phyloP scores from a whole-genome alignment of 1,284 basidiomycete species.

The Paramarasmius palmivorus region DNA sequence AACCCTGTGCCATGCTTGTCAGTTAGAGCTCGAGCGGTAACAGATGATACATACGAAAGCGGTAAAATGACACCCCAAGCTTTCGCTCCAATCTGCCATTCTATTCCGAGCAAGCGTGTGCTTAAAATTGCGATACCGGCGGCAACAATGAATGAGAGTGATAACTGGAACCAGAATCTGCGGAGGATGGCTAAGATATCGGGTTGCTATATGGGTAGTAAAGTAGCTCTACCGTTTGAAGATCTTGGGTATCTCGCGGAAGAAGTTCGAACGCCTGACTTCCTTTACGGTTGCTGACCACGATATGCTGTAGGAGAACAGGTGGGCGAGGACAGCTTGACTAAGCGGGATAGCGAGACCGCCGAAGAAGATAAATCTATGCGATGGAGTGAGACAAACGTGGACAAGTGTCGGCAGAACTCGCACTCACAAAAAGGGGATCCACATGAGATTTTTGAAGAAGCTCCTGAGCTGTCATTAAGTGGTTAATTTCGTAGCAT shows the following conservation, averaged over 20 bases:
- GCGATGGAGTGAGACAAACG: conserved; percentile 1
- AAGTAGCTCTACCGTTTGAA: conserved; percentile 44
- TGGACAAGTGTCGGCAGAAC: no score
- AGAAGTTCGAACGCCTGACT: conserved; percentile 84
- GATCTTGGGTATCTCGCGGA: conserved; percentile 84
- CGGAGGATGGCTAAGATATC: neutral
- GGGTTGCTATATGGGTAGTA: neutral
- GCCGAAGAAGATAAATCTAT: conserved; percentile 82
- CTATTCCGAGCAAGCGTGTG: conserved; percentile 49
- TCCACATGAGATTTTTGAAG: conserved; percentile 72
- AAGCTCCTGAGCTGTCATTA: conserved; percentile 33
- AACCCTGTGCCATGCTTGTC: conserved; percentile 41
- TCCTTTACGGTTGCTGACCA: conserved; percentile 83
- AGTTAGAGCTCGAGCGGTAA: conserved; percentile 53
- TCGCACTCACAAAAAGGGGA: conserved; percentile 85
- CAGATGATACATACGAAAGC: conserved; percentile 61
- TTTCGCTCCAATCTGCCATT: conserved; percentile 58
- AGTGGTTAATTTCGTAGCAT: neutral
- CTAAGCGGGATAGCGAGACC: conserved; percentile 74
- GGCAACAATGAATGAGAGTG: conserved; percentile 47
- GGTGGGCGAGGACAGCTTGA: conserved; percentile 74
- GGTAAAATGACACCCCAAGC: conserved; percentile 74
- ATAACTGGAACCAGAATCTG: conserved; percentile 62
- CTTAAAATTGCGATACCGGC: conserved; percentile 49
- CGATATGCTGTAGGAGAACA: conserved; percentile 82